These are phyloP conservation scores for Leptographium flavum DNA, from an alignment of 2,329 filamentous ascomycete species.

Conservation along the genomic window DNA sequence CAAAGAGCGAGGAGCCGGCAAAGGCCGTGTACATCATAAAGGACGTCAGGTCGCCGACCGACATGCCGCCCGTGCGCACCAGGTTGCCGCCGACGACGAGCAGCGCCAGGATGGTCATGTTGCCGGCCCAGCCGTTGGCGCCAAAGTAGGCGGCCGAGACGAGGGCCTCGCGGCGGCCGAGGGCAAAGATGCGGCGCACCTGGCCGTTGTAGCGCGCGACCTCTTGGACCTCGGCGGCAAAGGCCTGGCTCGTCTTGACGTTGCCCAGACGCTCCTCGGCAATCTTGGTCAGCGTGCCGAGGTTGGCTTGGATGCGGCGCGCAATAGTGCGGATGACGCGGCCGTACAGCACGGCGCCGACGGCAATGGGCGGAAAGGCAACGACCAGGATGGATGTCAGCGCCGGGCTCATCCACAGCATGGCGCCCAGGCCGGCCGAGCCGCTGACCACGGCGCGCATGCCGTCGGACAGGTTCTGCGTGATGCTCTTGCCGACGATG, in stretches of 20 bases:
- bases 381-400: conserved; percentile 75
- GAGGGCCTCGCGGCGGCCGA: conserved; percentile 76
- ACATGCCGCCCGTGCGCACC: conserved; percentile 75
- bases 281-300: conserved; percentile 89
- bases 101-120: conserved; percentile 87
- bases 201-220: conserved; percentile 84
- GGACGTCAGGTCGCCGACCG: conserved; percentile 80
- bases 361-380: conserved; percentile 80
- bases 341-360: conserved; percentile 86
- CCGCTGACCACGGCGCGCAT: conserved; percentile 82
- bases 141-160: conserved; percentile 84
- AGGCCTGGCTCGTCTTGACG: conserved; percentile 91
- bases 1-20: conserved; percentile 74
- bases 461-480: conserved; percentile 95
- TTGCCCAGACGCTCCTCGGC: conserved; percentile 96
- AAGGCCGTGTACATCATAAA: conserved; percentile 98
- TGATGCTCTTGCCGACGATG: conserved; percentile 96
- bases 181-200: conserved; percentile 77
- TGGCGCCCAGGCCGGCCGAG: conserved; percentile 74
- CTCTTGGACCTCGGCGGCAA: conserved; percentile 85
- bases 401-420: conserved; percentile 91
- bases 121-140: conserved; percentile 79
- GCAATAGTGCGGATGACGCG: conserved; percentile 79
- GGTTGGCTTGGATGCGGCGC: conserved; percentile 82
- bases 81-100: conserved; percentile 83